Evolutionary conservation across 2,329 filamentous ascomycete genomes (phyloP).

Genomic region (Epichloe bromicola): DNA sequence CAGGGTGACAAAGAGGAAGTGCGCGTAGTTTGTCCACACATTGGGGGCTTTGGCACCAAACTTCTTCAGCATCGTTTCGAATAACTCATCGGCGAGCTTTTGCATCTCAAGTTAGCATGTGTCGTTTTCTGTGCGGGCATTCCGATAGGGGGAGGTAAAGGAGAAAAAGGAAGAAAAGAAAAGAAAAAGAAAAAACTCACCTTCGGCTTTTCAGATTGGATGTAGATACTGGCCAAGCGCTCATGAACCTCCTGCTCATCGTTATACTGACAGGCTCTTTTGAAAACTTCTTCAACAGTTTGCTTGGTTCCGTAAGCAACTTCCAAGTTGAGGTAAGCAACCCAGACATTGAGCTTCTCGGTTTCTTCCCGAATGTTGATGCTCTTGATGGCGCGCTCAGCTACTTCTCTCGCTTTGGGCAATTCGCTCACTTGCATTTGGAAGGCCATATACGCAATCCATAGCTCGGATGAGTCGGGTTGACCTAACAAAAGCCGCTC

Average conservation of each 20-base stretch:
- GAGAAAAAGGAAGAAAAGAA: background rate
- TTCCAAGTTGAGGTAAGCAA: constrained; percentile 87
- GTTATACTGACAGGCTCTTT: constrained; percentile 85
- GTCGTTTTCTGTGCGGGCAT: background rate
- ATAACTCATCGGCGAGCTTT: constrained; percentile 81
- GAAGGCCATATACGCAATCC: constrained; percentile 99
- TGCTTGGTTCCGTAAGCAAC: constrained; percentile 79
- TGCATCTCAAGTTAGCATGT: constrained; percentile 8
- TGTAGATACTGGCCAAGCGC: constrained; percentile 85
- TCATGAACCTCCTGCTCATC: constrained; percentile 83
- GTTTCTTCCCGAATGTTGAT: constrained; percentile 85
- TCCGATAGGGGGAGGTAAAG: background rate
- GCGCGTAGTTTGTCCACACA: constrained; percentile 90
- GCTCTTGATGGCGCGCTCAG: constrained; percentile 77
- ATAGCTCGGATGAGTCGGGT: constrained; percentile 83
- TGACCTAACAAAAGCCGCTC: constrained; percentile 86
- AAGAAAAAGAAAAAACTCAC: constrained; percentile 25
- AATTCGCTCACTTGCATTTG: constrained; percentile 86
- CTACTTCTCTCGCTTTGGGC: constrained; percentile 75
- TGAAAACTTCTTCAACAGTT: constrained; percentile 73
- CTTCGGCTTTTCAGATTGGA: constrained; percentile 73
- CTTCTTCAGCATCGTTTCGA: constrained; percentile 78
- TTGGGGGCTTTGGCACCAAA: constrained; percentile 67
- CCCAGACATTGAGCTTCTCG: constrained; percentile 93
- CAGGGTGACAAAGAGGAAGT: constrained; percentile 71